A percentile compares a stretch with the other conserved stretches of the same genome.
Conservation (phyloP, 208 protist species). For the Borovskyia barvae region DNA sequence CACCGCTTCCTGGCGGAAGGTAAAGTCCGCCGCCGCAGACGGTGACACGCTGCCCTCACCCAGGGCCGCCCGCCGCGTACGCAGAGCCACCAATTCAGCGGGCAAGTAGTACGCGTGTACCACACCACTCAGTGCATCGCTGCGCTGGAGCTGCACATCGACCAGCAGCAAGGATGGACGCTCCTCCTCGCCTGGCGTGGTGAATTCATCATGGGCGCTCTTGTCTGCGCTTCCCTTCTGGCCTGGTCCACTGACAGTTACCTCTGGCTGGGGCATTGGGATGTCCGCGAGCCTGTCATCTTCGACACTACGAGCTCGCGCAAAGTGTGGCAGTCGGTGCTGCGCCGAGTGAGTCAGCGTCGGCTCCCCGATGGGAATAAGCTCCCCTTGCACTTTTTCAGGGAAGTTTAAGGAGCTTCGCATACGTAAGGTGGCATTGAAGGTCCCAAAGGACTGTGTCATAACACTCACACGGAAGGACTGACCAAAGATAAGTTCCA, state of each 20-base stretch:
- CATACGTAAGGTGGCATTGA: slow-evolving; percentile 70
- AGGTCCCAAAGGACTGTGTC: slow-evolving; percentile 52
- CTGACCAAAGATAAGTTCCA: slow-evolving; percentile 59
- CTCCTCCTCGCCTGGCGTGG: slow-evolving; percentile 4
- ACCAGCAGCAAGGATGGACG: slow-evolving; percentile 59
- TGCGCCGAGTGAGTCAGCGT: slow-evolving; percentile 8
- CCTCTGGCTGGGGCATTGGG: neutral
- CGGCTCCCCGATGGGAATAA: slow-evolving; percentile 53
- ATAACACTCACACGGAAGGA: slow-evolving; percentile 73
- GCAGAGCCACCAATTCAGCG: slow-evolving; percentile 28
- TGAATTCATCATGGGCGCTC: neutral
- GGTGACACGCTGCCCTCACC: slow-evolving; percentile 29
- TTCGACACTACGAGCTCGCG: slow-evolving; percentile 15
- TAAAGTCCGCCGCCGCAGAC: slow-evolving; percentile 31
- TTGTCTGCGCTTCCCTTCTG: neutral
- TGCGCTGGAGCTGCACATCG: slow-evolving; percentile 50
- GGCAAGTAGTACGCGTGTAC: slow-evolving; percentile 48
- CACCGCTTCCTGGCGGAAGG: slow-evolving; percentile 24
- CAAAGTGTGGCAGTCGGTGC: slow-evolving; percentile 45
- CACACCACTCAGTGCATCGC: slow-evolving; percentile 31
- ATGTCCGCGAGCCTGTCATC: slow-evolving; percentile 31
- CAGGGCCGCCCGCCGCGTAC: slow-evolving; percentile 31
- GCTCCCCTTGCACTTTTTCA: slow-evolving; percentile 66
- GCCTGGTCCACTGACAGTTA: neutral
- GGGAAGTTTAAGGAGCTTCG: slow-evolving; percentile 51